Percentiles rank a stretch among this genome's conserved stretches.
Evolutionary conservation across 805 yeast species (phyloP).

Genomic region (Komagataella phaffii): DNA sequence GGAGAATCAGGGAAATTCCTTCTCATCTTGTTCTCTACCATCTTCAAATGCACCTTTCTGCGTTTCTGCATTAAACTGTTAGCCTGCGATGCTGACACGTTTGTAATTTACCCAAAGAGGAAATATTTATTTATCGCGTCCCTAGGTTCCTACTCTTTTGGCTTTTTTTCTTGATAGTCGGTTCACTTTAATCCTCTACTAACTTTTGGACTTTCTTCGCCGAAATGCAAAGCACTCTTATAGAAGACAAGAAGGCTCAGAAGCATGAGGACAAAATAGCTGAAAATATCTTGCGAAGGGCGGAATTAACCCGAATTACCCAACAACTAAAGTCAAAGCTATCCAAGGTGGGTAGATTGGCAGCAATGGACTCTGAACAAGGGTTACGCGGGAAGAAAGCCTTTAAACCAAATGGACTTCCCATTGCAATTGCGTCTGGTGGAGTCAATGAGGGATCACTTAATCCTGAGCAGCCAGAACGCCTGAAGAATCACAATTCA

Average conservation of each 20-base stretch:
- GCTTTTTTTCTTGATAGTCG: background rate
- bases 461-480: background rate
- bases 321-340: conserved; percentile 27
- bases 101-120: background rate
- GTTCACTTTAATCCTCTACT: background rate
- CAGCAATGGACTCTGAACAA: background rate
- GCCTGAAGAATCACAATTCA: background rate
- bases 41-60: background rate
- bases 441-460: background rate
- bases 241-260: conserved; percentile 1
- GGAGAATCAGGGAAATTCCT: background rate
- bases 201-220: background rate
- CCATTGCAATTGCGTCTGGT: background rate
- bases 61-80: background rate
- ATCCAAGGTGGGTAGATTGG: conserved; percentile 22
- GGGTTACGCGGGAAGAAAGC: background rate
- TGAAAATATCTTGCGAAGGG: conserved; percentile 28
- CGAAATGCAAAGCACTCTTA: background rate
- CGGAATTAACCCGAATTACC: conserved; percentile 30
- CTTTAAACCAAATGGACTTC: background rate
- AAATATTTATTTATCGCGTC: background rate
- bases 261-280: conserved; percentile 25
- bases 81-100: background rate
- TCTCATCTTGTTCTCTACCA: no score
- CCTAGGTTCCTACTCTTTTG: background rate